Evolutionary conservation across 2,329 filamentous ascomycete genomes (phyloP).

Genomic region (Aureobasidium sp.): DNA sequence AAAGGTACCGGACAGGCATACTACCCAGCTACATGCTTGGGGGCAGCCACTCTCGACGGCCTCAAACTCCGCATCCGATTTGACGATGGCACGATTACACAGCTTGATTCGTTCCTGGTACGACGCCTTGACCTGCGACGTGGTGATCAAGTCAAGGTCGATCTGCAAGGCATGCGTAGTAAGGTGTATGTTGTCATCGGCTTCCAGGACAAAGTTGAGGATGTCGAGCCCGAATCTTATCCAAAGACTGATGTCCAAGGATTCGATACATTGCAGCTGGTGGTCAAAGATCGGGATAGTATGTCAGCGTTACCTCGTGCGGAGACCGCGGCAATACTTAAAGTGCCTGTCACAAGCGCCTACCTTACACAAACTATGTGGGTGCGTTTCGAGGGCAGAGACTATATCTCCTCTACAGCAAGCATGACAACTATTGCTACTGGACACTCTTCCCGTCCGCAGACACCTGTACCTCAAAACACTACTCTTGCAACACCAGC

Average conservation of each 20-base stretch:
- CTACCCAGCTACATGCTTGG: constrained; percentile 52
- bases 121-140: constrained; percentile 34
- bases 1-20: constrained; percentile 43
- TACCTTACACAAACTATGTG: constrained; percentile 39
- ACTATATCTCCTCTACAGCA: constrained; percentile 20
- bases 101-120: constrained; percentile 32
- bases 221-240: constrained; percentile 22
- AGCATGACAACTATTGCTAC: constrained; percentile 6
- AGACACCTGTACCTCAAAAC: constrained; percentile 21
- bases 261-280: constrained; percentile 32
- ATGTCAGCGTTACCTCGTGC: constrained; percentile 15
- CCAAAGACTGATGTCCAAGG: constrained; percentile 35
- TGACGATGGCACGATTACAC: constrained; percentile 37
- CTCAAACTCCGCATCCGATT: constrained; percentile 39
- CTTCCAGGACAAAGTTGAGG: constrained; percentile 31
- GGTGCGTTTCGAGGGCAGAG: constrained; percentile 31
- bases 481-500: constrained; percentile 39
- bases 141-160: constrained; percentile 40
- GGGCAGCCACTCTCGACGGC: constrained; percentile 31
- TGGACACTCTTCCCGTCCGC: constrained; percentile 1
- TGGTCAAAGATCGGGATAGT: constrained; percentile 32
- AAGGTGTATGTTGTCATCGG: constrained; percentile 35
- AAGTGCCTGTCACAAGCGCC: constrained; percentile 32
- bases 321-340: constrained; percentile 24
- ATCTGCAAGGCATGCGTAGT: constrained; percentile 35